Evolutionary conservation across 2,329 filamentous ascomycete species (phyloP).

Genomic region (Cercospora zeina): DNA sequence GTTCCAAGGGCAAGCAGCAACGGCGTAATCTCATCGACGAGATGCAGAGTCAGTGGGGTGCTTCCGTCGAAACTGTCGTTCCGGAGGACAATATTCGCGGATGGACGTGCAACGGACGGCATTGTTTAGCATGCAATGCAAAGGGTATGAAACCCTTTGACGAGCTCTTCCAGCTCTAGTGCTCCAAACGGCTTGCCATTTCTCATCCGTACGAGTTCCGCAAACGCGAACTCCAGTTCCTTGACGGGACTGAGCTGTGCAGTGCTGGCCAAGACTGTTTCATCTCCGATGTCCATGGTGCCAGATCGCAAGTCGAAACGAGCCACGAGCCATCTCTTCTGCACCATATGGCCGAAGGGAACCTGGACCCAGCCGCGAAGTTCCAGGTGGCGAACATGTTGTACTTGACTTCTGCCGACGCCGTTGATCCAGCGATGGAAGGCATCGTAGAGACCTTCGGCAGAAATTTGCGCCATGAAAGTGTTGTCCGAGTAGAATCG

Average conservation of each 20-base stretch:
- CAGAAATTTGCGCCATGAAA: slow-evolving; percentile 32
- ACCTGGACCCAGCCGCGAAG: slow-evolving; percentile 32
- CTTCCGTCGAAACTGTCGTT: slow-evolving; percentile 2
- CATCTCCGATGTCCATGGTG: slow-evolving; percentile 15
- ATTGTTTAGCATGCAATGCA: slow-evolving; percentile 18
- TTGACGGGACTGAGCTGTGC: slow-evolving; percentile 16
- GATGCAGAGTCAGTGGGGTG: neutral
- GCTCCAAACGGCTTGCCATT: slow-evolving; percentile 23
- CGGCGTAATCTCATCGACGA: slow-evolving; percentile 5
- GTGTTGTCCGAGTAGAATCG: slow-evolving; percentile 33
- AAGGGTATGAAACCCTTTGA: slow-evolving; percentile 28
- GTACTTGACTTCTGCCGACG: slow-evolving; percentile 29
- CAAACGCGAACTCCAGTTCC: slow-evolving; percentile 25
- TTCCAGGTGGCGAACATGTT: slow-evolving; percentile 24
- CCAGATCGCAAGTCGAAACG: slow-evolving; percentile 29
- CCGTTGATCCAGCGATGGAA: slow-evolving; percentile 26
- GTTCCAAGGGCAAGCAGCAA: neutral
- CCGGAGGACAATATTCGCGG: neutral
- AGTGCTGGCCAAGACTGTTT: slow-evolving; percentile 1
- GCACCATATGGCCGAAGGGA: slow-evolving; percentile 32
- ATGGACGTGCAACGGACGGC: neutral
- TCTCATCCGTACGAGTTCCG: slow-evolving; percentile 18
- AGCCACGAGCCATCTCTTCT: slow-evolving; percentile 27
- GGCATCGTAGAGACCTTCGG: slow-evolving; percentile 26
- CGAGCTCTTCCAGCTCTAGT: slow-evolving; percentile 21